Evolutionary conservation across 768 basidiomycete species (phyloP).

Genomic region (Lactarius tabidus): DNA sequence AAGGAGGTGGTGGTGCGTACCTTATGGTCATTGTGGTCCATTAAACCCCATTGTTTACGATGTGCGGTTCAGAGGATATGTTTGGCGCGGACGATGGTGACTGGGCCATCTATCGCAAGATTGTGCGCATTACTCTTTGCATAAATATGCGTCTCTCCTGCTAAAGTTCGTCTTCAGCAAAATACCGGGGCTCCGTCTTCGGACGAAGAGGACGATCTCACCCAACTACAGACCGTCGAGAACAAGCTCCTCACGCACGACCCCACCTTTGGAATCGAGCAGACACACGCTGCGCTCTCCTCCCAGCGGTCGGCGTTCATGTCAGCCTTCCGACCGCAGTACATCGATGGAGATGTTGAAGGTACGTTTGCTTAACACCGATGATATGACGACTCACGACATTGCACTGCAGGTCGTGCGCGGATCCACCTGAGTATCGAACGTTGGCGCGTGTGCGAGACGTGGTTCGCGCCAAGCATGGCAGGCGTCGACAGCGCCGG

Average conservation of each 20-base stretch:
- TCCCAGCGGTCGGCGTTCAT: constrained; percentile 81
- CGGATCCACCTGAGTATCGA: constrained; percentile 90
- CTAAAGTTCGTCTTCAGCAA: constrained; percentile 35
- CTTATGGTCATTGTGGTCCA: neutral
- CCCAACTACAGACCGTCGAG: constrained; percentile 70
- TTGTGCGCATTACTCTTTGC: constrained; percentile 47
- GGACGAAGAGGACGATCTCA: constrained; percentile 87
- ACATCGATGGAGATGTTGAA: constrained; percentile 69
- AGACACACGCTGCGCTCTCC: constrained; percentile 77
- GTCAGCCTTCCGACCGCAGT: constrained; percentile 77
- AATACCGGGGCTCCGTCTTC: constrained; percentile 70
- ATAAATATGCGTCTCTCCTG: neutral
- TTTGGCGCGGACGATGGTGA: constrained; percentile 96
- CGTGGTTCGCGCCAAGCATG: constrained; percentile 74
- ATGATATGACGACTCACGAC: constrained; percentile 62
- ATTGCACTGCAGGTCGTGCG: constrained; percentile 53
- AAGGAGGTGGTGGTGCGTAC: constrained; percentile 66
- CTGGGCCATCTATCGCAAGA: constrained; percentile 97
- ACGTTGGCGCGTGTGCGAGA: constrained; percentile 78
- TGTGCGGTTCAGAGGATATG: constrained; percentile 61
- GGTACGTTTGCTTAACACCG: constrained; percentile 47
- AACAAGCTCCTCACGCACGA: constrained; percentile 77
- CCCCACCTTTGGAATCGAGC: constrained; percentile 72
- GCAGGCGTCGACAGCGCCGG: constrained; percentile 84
- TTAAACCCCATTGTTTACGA: constrained; percentile 29